Evolutionary conservation across 176 grass and related monocot genomes (phyloP).

Genomic region (Cenchrus purpureus): DNA sequence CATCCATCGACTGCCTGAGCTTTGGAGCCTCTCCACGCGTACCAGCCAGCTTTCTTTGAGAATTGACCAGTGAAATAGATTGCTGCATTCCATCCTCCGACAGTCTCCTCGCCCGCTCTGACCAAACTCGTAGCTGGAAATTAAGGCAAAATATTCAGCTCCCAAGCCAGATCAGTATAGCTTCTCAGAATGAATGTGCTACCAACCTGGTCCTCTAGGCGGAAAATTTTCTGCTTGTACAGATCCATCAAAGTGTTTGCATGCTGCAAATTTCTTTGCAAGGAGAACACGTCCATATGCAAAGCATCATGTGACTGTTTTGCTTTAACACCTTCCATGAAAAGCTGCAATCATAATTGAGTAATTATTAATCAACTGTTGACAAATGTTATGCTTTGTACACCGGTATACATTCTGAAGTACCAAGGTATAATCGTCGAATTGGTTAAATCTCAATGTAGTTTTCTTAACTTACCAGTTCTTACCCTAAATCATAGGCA

Average conservation of each 20-base stretch:
- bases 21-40: slow-evolving; percentile 55
- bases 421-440: not conserved
- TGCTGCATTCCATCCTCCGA: slow-evolving; percentile 59
- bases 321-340: slow-evolving; percentile 76
- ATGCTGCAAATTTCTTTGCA: slow-evolving; percentile 67
- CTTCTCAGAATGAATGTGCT: slow-evolving; percentile 21
- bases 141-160: slow-evolving; percentile 35
- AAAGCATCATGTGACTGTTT: slow-evolving; percentile 63
- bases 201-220: slow-evolving; percentile 76
- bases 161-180: not conserved
- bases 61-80: slow-evolving; percentile 53
- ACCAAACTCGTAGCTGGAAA: slow-evolving; percentile 74
- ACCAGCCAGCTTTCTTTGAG: slow-evolving; percentile 62
- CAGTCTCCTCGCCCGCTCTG: slow-evolving; percentile 64
- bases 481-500: slow-evolving; percentile 4
- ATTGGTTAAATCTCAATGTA: not conserved
- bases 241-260: slow-evolving; percentile 66
- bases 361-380: not conserved
- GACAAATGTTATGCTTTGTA: not conserved
- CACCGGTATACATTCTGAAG: not conserved
- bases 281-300: slow-evolving; percentile 49
- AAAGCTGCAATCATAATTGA: slow-evolving; percentile 63
- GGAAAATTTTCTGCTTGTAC: slow-evolving; percentile 58
- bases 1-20: slow-evolving; percentile 55
- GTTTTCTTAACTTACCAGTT: not conserved